These are phyloP conservation scores for Camelina neglecta DNA, from an alignment of 345 rosid species.

Conservation along the genomic window DNA sequence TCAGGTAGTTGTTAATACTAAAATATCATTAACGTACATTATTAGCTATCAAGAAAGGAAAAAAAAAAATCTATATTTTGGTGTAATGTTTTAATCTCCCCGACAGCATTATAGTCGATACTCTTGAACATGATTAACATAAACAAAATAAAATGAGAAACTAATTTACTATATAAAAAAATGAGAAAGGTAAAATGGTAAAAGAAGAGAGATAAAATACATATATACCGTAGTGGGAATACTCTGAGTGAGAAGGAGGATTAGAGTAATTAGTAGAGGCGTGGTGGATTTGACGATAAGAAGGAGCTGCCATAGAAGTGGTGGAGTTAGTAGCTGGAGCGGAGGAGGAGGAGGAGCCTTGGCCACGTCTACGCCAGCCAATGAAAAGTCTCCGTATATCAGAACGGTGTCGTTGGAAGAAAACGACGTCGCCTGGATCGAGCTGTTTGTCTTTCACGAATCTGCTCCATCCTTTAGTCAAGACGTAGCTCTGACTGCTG, in stretches of 20 bases:
- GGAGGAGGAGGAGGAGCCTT: conserved; percentile 30
- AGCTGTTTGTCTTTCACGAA: conserved; percentile 88
- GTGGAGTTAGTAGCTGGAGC: not conserved
- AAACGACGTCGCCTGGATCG: conserved; percentile 76
- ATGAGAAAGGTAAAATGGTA: not conserved
- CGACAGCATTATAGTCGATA: conserved; percentile 20
- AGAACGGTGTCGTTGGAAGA: conserved; percentile 59
- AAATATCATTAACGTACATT: not conserved
- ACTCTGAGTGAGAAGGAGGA: conserved; percentile 34
- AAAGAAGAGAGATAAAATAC: not conserved
- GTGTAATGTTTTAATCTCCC: conserved; percentile 25
- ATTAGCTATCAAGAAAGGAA: not conserved
- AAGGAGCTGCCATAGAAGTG: conserved; percentile 27
- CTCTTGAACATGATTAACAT: not conserved
- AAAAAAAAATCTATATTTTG: not conserved
- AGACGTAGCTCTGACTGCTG: conserved; percentile 82
- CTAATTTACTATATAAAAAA: not conserved
- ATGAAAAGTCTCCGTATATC: conserved; percentile 65
- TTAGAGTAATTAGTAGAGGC: conserved; percentile 34
- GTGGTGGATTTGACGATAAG: conserved; percentile 23
- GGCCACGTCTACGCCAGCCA: conserved; percentile 67
- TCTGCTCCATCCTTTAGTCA: conserved; percentile 93
- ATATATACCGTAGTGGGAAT: conserved; percentile 38
- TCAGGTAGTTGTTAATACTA: conserved; percentile 27
- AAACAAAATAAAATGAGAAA: not conserved